Base-by-base conservation (phyloP, 805 yeast genomes). In the Wickerhamomyces hampshirensis region DNA sequence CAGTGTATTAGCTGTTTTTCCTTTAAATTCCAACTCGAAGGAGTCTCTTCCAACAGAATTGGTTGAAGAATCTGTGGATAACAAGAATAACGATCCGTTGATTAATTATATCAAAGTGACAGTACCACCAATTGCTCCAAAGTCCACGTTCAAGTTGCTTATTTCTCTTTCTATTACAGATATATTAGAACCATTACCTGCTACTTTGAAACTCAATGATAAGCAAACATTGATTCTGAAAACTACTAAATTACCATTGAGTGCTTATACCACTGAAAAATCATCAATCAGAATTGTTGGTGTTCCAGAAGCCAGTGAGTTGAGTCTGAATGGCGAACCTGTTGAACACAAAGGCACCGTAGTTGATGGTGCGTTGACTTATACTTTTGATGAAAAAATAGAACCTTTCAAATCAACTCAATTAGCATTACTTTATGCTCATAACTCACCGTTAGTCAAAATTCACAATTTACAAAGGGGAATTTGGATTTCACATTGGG, bases 401-500 rank as follows among this genome's bases (percentile, higher is more conserved):
- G 60, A 55, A 18, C 72, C 89, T 3, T 72, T 64, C 47, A 58
- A 74, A 1, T 49, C 62, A 21, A 50, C 60, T 16, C 71, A 76
- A n/a, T 54, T 81, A 54, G 69, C 73, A 3, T 56, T 88, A 24
- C 60, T 75, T 26, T 89, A 73, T 62, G 75, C 72, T 38, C 85
- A 75, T 59, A 77, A 79, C 47, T 49, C 60, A 16, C 94, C 97
- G 11, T 52, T 87, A 38, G 62, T 78, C 14, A 71, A 73, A 44
- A 84, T 78, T 17, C 67, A 71, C 44, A 68, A 65, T 40, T 68
- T 87, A 42, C 66, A 74, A 40, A 75, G 97, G 55, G 84, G 83
- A 32, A 59, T 84, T 34, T 91, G 98, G 97, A 66, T 89, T 34
- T 91, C 96, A 3, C 95, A 88, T 45, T 72, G 87, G 85, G 75